phyloP scores from a whole-genome alignment of 1,139 yeast species.

The Geotrichum aggregatum region DNA sequence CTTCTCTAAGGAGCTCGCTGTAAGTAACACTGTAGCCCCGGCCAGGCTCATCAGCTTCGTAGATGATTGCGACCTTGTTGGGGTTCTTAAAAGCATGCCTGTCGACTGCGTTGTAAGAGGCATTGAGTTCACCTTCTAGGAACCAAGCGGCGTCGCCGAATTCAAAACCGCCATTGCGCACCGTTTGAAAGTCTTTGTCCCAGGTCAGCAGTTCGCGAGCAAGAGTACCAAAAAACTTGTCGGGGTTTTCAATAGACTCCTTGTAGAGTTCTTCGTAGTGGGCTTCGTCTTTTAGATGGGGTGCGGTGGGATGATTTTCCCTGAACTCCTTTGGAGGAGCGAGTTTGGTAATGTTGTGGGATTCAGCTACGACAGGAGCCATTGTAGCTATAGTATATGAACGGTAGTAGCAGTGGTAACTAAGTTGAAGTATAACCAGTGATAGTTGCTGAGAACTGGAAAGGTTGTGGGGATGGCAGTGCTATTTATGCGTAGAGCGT shows the following conservation, averaged over 20 bases:
- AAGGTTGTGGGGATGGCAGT: too few species aligned
- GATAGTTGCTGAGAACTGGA: not conserved
- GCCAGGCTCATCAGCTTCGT: conserved; percentile 74
- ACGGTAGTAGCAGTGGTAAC: too few species aligned
- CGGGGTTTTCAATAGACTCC: conserved; percentile 66
- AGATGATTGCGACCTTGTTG: conserved; percentile 67
- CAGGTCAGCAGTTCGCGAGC: conserved; percentile 59
- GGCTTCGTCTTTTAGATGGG: conserved; percentile 50
- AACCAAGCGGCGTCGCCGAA: conserved; percentile 75
- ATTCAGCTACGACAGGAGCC: conserved; percentile 30
- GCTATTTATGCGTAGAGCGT: too few species aligned
- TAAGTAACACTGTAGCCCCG: conserved; percentile 62
- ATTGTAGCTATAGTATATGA: too few species aligned
- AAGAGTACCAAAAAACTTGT: conserved; percentile 57
- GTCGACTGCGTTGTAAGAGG: conserved; percentile 73
- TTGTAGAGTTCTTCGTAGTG: conserved; percentile 58
- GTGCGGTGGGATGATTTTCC: conserved; percentile 42
- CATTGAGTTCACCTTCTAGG: conserved; percentile 70
- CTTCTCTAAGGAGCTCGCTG: conserved; percentile 66
- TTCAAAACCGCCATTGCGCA: conserved; percentile 54
- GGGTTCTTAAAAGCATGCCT: conserved; percentile 73
- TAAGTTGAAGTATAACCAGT: too few species aligned
- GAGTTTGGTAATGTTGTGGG: conserved; percentile 35
- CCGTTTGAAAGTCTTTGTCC: conserved; percentile 57
- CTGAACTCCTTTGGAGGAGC: conserved; percentile 56